These are phyloP conservation scores for Polygonum aviculare DNA, from an alignment of 148 eudicot genomes.

Conservation along the genomic window DNA sequence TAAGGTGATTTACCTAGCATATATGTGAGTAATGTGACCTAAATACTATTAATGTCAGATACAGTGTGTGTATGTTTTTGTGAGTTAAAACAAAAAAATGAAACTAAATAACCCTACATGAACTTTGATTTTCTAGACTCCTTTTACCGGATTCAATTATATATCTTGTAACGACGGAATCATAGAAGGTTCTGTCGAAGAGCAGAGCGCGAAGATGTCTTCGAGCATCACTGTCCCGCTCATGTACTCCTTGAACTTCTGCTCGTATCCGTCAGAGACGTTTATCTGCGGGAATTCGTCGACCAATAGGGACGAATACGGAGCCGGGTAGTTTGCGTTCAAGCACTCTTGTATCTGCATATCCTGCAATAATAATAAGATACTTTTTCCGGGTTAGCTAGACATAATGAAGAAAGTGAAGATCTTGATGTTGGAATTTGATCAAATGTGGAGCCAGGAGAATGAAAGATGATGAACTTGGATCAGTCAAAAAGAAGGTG, in stretches of 20 bases:
- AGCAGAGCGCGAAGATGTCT: not conserved
- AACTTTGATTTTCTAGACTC: not conserved
- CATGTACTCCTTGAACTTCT: slow-evolving; percentile 2
- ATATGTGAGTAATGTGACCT: no score
- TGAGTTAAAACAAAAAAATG: not conserved
- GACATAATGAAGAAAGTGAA: not conserved
- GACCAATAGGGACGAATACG: not conserved
- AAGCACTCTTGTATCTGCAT: slow-evolving; percentile 7
- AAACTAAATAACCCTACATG: not conserved
- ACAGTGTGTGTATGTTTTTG: not conserved
- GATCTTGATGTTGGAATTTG: not conserved
- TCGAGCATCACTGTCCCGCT: slow-evolving; percentile 1
- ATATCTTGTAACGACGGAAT: not conserved
- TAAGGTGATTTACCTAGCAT: not conserved
- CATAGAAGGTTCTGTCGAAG: not conserved
- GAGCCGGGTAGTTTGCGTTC: not conserved
- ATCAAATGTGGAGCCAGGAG: not conserved
- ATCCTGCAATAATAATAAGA: not conserved
- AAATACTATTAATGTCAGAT: not conserved
- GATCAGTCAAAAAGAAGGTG: slow-evolving; percentile 11
- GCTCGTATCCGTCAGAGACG: not conserved
- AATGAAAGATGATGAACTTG: not conserved
- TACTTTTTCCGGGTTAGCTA: not conserved
- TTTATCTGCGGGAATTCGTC: slow-evolving; percentile 11
- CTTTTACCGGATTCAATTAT: not conserved